These are phyloP conservation scores for Davidsoniella virescens DNA, from an alignment of 2,329 filamentous ascomycete species.

Conservation along the genomic window DNA sequence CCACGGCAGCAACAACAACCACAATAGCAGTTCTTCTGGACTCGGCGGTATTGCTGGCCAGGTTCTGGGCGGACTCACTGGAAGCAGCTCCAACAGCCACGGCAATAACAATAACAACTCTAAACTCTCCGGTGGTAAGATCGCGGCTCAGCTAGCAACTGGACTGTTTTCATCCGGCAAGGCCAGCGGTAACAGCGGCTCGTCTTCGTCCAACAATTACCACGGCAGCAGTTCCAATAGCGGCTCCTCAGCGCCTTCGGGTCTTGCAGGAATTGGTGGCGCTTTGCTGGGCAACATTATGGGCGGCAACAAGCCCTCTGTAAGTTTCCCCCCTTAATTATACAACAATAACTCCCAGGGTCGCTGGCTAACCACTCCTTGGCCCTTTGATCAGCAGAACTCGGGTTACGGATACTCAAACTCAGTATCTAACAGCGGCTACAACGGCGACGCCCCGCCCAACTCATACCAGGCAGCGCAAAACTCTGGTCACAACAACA, in stretches of 20 bases:
- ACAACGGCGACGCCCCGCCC: conserved; percentile 48
- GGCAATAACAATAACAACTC: conserved; percentile 20
- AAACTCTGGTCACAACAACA: neutral
- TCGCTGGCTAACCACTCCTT: conserved; percentile 12
- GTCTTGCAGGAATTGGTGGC: conserved; percentile 29
- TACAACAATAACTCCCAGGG: neutral
- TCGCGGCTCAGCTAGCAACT: conserved; percentile 40
- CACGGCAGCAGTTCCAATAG: conserved; percentile 18
- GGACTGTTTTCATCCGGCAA: conserved; percentile 32
- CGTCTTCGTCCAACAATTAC: neutral
- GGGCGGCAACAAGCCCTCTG: conserved; percentile 31
- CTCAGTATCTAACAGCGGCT: conserved; percentile 34
- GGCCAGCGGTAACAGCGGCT: conserved; percentile 19
- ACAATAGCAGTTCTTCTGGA: conserved; percentile 22
- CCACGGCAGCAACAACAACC: conserved; percentile 20
- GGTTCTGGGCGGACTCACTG: conserved; percentile 26
- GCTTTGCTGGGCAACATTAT: conserved; percentile 39
- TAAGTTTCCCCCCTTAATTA: conserved; percentile 16
- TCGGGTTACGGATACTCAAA: conserved; percentile 50
- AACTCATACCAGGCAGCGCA: conserved; percentile 34
- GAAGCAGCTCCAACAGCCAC: conserved; percentile 18
- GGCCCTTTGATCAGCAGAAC: conserved; percentile 22
- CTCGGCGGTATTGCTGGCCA: conserved; percentile 32
- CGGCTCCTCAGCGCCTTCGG: conserved; percentile 19
- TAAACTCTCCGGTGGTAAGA: conserved; percentile 29